phyloP scores from a whole-genome alignment of 108 stramenopile species.

The Aurantiochytrium sp. region DNA sequence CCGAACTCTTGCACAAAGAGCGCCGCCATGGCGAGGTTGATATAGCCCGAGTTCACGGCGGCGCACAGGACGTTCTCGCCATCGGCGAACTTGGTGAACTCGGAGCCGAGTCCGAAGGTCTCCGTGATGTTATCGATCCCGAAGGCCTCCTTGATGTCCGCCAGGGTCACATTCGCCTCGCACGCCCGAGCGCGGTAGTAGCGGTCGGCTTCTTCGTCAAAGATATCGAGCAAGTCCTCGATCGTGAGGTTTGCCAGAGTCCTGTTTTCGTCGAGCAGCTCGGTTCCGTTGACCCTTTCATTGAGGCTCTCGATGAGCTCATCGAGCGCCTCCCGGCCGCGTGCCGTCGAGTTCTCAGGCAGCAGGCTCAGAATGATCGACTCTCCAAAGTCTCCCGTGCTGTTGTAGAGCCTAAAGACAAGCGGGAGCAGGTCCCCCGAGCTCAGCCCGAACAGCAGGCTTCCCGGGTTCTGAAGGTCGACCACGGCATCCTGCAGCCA shows the following conservation, averaged over 20 bases:
- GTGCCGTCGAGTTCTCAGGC: not conserved
- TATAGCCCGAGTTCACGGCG: not conserved
- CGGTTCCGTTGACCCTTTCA: not conserved
- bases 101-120: not conserved
- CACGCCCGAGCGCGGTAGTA: not conserved
- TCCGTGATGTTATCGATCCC: not conserved
- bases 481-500: too few relatives aligned
- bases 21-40: not conserved
- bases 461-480: too few relatives aligned
- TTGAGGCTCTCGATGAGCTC: not conserved
- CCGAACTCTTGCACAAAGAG: not conserved
- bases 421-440: too few relatives aligned
- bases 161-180: not conserved
- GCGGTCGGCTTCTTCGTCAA: not conserved
- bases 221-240: not conserved
- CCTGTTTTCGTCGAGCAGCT: not conserved
- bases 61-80: not conserved
- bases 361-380: not conserved
- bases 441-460: too few relatives aligned
- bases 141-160: not conserved
- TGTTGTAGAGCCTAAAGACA: too few relatives aligned
- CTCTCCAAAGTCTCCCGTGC: too few relatives aligned
- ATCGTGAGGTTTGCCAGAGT: not conserved
- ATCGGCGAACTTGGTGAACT: not conserved
- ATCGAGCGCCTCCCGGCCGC: not conserved